Percentiles rank a stretch among this genome's conserved stretches.
Evolutionary conservation across 140 eudicot genomes (phyloP).

Genomic region (Erigeron philadelphicus): DNA sequence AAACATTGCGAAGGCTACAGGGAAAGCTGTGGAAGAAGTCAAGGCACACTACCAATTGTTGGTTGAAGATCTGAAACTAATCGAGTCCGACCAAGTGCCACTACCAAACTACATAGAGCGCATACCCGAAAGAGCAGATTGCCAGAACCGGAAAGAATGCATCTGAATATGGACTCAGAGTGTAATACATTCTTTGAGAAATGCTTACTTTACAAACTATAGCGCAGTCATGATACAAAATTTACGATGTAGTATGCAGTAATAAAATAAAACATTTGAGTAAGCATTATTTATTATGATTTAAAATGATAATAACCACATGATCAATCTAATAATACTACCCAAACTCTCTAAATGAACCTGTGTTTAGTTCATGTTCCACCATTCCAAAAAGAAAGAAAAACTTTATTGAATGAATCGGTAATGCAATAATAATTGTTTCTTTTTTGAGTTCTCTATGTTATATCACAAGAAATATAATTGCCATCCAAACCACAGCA

Average conservation of each 20-base stretch:
- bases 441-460: neutral
- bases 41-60: slow-evolving; percentile 1
- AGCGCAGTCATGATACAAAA: neutral
- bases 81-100: neutral
- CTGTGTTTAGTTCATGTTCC: neutral
- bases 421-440: neutral
- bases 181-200: neutral
- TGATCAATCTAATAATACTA: neutral
- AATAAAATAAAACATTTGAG: too few species aligned
- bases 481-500: neutral
- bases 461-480: neutral
- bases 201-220: neutral
- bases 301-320: too few species aligned
- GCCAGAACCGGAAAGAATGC: neutral
- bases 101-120: slow-evolving; percentile 4
- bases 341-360: neutral
- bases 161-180: neutral
- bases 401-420: neutral
- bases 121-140: neutral
- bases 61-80: neutral
- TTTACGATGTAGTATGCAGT: too few species aligned
- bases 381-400: neutral
- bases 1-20: slow-evolving; percentile 11
- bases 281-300: too few species aligned
- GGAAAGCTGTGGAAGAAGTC: slow-evolving; percentile 12